These are phyloP conservation scores for Willaertia magna DNA, from an alignment of 208 protist genomes.

Conservation along the genomic window DNA sequence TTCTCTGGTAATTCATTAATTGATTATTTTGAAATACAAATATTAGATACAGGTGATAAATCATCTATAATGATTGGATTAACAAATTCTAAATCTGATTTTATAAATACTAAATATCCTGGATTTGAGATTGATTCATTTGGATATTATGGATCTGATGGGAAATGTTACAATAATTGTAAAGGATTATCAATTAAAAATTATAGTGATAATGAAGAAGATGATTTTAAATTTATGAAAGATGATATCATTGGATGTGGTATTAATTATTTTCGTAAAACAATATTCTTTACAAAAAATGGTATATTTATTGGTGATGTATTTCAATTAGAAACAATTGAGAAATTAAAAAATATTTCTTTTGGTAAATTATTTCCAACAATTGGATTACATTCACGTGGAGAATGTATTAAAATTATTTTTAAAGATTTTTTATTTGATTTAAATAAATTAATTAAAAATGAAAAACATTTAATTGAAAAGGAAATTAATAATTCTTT, in stretches of 20 bases:
- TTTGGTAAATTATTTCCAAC: not conserved
- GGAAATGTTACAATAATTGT: not conserved
- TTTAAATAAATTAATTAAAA: not conserved
- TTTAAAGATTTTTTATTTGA: not conserved
- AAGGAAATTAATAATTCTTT: not conserved
- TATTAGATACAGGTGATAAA: not conserved
- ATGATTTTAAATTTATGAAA: not conserved
- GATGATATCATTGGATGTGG: not conserved
- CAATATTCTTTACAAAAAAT: constrained; percentile 9
- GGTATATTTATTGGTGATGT: not conserved
- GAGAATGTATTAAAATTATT: not conserved
- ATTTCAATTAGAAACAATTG: no score
- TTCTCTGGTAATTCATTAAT: not conserved
- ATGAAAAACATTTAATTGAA: not conserved
- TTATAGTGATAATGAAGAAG: not conserved
- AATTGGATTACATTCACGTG: not conserved
- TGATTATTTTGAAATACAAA: not conserved
- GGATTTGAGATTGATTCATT: not conserved
- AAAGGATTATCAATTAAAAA: no score
- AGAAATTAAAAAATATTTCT: no score
- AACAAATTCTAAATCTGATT: not conserved
- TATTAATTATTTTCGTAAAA: not conserved
- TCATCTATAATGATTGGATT: not conserved
- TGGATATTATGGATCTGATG: not conserved
- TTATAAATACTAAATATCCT: not conserved